These are phyloP conservation scores for Yamadazyma triangularis DNA, from an alignment of 1,139 yeast genomes.

Conservation along the genomic window DNA sequence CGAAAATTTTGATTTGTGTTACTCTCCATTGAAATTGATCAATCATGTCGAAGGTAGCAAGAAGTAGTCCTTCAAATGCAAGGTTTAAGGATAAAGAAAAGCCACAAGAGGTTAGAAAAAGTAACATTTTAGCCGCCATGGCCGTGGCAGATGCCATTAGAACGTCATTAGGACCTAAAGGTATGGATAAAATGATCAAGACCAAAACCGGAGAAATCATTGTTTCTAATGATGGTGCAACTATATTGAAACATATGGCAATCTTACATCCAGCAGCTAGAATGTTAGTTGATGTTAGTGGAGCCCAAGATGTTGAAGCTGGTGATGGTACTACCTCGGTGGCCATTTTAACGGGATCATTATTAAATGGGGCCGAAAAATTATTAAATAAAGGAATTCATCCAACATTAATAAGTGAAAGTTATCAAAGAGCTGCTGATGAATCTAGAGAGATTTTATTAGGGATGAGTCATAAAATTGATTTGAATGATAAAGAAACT, in stretches of 20 bases:
- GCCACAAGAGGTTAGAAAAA: constrained; percentile 94
- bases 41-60: constrained; percentile 10
- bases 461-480: constrained; percentile 79
- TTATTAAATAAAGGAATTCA: constrained; percentile 87
- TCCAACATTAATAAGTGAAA: constrained; percentile 91
- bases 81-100: constrained; percentile 92
- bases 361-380: constrained; percentile 91
- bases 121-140: constrained; percentile 91
- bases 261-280: constrained; percentile 97
- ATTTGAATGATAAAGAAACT: constrained; percentile 72
- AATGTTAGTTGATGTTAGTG: constrained; percentile 95
- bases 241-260: constrained; percentile 95
- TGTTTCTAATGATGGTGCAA: constrained; percentile 97
- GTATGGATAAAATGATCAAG: constrained; percentile 99
- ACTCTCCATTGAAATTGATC: too few species aligned
- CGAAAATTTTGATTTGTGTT: too few species aligned
- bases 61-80: constrained; percentile 65
- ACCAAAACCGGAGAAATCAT: constrained; percentile 89
- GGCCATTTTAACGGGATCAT: constrained; percentile 90
- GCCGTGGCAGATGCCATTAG: constrained; percentile 98
- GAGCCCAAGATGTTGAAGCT: constrained; percentile 97
- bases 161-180: constrained; percentile 96
- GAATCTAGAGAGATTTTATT: constrained; percentile 81
- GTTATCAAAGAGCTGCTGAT: constrained; percentile 89
- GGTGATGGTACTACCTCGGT: constrained; percentile 99